These are phyloP conservation scores for Aspergillus uvarum DNA, from an alignment of 2,329 filamentous ascomycete species.

Conservation along the genomic window DNA sequence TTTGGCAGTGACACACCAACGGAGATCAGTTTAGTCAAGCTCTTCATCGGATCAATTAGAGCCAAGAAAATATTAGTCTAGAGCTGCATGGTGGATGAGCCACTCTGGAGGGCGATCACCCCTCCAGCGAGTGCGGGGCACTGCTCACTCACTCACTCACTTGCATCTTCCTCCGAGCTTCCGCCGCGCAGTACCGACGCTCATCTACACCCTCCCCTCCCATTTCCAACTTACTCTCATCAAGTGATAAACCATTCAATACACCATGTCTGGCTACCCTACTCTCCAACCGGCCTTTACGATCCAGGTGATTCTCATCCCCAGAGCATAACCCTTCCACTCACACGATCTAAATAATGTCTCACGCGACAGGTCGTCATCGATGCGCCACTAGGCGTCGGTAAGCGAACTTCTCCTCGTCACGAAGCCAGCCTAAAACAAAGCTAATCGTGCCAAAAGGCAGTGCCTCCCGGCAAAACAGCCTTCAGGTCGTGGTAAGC, in stretches of 20 bases:
- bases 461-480: constrained; percentile 36
- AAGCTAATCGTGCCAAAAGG: constrained; percentile 24
- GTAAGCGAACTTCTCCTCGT: constrained; percentile 22
- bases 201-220: not conserved
- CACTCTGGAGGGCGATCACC: not conserved
- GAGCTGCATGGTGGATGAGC: not conserved
- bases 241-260: constrained; percentile 7
- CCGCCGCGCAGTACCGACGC: not conserved
- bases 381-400: constrained; percentile 30
- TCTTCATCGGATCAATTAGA: no score
- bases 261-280: constrained; percentile 39
- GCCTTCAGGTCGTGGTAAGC: constrained; percentile 40
- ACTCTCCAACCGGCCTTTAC: constrained; percentile 43
- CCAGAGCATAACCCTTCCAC: not conserved
- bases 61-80: not conserved
- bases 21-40: no score
- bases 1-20: no score
- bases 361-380: constrained; percentile 30
- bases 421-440: not conserved
- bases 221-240: not conserved
- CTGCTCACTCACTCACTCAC: not conserved
- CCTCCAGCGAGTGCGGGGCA: not conserved
- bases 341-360: not conserved
- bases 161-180: not conserved
- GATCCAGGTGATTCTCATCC: constrained; percentile 30